phyloP scores from a whole-genome alignment of 2,329 filamentous ascomycete genomes.

The Phyllosticta ampelicida region DNA sequence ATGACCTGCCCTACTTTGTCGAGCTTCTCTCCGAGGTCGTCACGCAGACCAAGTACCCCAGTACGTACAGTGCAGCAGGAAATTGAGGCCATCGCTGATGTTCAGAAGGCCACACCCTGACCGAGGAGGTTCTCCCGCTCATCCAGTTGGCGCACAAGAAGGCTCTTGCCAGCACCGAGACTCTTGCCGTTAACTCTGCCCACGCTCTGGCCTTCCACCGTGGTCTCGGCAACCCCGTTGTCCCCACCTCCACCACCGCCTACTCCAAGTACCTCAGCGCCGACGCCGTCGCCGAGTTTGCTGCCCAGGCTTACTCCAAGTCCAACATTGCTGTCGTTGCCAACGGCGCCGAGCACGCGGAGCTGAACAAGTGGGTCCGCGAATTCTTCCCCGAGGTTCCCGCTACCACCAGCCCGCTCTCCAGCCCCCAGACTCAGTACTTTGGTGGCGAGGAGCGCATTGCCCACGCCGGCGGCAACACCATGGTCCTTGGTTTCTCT shows the following conservation, averaged over 20 bases:
- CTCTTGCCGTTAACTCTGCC: slow-evolving; percentile 73
- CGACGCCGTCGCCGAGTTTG: slow-evolving; percentile 63
- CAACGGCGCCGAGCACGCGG: slow-evolving; percentile 68
- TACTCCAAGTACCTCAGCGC: slow-evolving; percentile 72
- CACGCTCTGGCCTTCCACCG: slow-evolving; percentile 86
- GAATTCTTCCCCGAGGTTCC: slow-evolving; percentile 78
- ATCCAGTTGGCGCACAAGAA: slow-evolving; percentile 69
- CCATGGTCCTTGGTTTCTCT: slow-evolving; percentile 84
- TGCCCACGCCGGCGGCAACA: slow-evolving; percentile 64
- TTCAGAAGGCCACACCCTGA: slow-evolving; percentile 70
- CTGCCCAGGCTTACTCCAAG: slow-evolving; percentile 73
- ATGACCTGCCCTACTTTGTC: slow-evolving; percentile 94
- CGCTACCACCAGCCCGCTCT: slow-evolving; percentile 41
- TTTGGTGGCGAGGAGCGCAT: slow-evolving; percentile 90
- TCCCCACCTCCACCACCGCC: slow-evolving; percentile 60
- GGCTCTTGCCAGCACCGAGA: slow-evolving; percentile 50
- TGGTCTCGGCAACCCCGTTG: slow-evolving; percentile 71
- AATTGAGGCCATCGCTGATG: slow-evolving; percentile 5
- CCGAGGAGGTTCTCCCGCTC: slow-evolving; percentile 72
- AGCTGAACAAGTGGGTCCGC: slow-evolving; percentile 79
- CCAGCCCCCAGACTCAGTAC: slow-evolving; percentile 66
- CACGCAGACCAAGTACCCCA: slow-evolving; percentile 73
- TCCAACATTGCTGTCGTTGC: slow-evolving; percentile 84
- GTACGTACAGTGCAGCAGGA: slow-evolving; percentile 31
- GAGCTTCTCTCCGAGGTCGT: slow-evolving; percentile 91